Conservation (phyloP, 2,329 filamentous ascomycete genomes). For the Aureobasidium sp. region DNA sequence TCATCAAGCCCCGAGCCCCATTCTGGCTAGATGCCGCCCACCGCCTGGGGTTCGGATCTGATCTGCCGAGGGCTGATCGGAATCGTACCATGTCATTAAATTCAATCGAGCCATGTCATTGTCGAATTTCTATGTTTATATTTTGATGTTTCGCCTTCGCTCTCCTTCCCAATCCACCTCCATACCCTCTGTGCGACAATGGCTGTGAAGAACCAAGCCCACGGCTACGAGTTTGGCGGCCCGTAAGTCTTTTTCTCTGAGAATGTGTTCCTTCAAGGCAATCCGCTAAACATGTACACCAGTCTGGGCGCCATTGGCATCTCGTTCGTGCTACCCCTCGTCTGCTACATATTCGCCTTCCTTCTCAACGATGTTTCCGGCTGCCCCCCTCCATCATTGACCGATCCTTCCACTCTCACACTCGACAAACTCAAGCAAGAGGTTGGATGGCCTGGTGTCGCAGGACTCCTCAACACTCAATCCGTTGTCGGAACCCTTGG, state of each 20-base stretch:
- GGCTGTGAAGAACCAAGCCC: conserved; percentile 20
- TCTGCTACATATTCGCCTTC: conserved; percentile 74
- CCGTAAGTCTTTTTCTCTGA: conserved; percentile 33
- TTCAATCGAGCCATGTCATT: neutral
- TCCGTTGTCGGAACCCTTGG: conserved; percentile 63
- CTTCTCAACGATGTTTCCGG: conserved; percentile 89
- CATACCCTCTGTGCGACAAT: neutral
- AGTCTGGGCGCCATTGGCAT: conserved; percentile 73
- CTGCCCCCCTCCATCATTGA: conserved; percentile 76
- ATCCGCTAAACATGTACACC: neutral
- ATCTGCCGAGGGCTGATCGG: neutral
- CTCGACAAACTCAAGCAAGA: conserved; percentile 69
- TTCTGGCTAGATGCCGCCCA: neutral
- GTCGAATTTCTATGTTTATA: neutral
- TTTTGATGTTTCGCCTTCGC: neutral
- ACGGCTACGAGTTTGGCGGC: conserved; percentile 43
- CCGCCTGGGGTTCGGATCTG: neutral
- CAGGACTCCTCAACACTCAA: conserved; percentile 62
- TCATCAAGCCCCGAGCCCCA: neutral
- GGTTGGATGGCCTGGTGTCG: conserved; percentile 74
- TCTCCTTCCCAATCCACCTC: neutral
- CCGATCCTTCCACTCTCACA: conserved; percentile 50
- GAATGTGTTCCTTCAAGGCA: neutral
- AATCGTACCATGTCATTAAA: conserved; percentile 3
- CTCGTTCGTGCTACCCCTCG: conserved; percentile 70